Evolutionary conservation across 257 asterid genomes (phyloP), one percentile per base, ranked within the genome.

Genomic region (Dorcoceras hygrometricum): DNA sequence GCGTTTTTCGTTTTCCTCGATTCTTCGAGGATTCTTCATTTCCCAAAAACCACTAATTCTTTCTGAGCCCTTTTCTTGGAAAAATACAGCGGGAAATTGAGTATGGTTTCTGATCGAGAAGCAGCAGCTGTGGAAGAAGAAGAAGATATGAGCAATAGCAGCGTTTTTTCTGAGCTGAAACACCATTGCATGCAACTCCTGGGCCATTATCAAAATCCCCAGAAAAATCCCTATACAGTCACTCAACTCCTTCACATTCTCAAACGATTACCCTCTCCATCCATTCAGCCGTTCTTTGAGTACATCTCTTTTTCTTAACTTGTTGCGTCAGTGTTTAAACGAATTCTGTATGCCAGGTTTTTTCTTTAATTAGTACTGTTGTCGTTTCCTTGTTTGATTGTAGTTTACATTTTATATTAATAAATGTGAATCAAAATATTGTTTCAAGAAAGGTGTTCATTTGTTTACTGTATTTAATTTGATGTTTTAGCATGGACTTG

Each of bases 251-350:
- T 82, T 59, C 84, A 62, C 31, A 78, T 88, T 62, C 89, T 94
- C 48, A 92, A 71, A 60, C 80, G 75, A 23, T 81, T 89, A 28
- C 55, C 90, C 56, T 59, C 90, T 14, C 65, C 26, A 28, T 71
- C 84, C 32, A 89, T 94, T 25, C 95, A 81, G 70, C 87, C 89
- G 18, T 77, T 90, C 59, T 76, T 87, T 56, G 99, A 94, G 99
- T 94, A 87, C 9, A 78, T 29, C 6, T 56, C 54, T 67, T 57
- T 71, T 29, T 57, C 54, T 19, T 14, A 3, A 20, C 10, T 55
- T 39, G 20, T 46, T 46, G 54, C n/a, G 4, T 46, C 54, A 16
- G 16, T 46, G 8, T 46, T 16, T 4, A 14, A 16, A 46, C 54
- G 8, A 46, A 46, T 28, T n/a, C n/a, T 28, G 0, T 56, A 51